Evolutionary conservation across 768 basidiomycete genomes (phyloP), one percentile per base, ranked within the genome.

Genomic region (Chalciporus chontae): DNA sequence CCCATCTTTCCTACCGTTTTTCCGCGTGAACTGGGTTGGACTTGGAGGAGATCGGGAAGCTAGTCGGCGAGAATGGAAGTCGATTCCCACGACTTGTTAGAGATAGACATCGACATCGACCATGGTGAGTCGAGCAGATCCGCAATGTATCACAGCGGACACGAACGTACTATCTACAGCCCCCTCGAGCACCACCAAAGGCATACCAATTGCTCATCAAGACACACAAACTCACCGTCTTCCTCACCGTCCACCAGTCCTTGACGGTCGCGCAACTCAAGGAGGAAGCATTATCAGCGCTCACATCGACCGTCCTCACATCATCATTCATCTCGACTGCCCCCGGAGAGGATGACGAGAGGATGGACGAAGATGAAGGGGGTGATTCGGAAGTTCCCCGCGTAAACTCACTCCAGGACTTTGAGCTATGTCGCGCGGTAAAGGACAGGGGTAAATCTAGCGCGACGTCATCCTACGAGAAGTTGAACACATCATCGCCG

Each of bases 161-260:
- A 17, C 50, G 10, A 53, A 42, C 10, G 3, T 9, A 8, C 23
- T 21, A 26, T 19, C 7, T 10, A 48, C 50, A 81, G 85, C 81
- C 81, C 23, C 75, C 72, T 11, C 76, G 78, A 60, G 55, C 71
- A 13, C 75, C 75, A 36, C 81, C 83, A 8, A 87, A 83, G 68
- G 71, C 79, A 43, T 83, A 83, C 68, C 81, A 86, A 47, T 60
- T 90, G 15, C 73, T 81, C n/a, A 66, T 89, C 56, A 87, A 85
- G 60, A 84, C 86, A 0, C 85, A 89, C 71, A 86, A 80, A 55
- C 69, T 85, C 45, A 83, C 83, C 6, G 70, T 88, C 56, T 75
- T 85, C 58, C 68, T 84, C 54, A 79, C 81, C 7, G 73, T 76
- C 9, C 66, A 74, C 37, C 81, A 79, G 8, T 75, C 73, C 29